Evolutionary conservation across 495 filamentous ascomycete genomes (phyloP).

Genomic region (Rusavskia elegans): DNA sequence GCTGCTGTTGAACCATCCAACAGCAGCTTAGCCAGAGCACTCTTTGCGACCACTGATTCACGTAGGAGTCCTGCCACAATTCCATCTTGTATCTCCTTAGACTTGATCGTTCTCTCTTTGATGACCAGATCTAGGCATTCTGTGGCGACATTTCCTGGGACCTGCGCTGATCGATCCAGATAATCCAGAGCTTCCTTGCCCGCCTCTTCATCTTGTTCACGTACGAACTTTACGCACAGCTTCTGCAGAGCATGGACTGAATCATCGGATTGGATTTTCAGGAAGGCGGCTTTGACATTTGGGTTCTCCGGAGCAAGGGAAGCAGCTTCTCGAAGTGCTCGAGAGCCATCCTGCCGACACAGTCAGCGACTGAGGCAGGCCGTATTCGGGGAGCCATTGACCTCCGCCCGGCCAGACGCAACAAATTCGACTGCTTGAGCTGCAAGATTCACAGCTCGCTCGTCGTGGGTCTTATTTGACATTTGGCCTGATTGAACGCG

Average conservation of each 20-base stretch:
- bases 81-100: conserved; percentile 33
- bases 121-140: conserved; percentile 40
- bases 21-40: conserved; percentile 33
- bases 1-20: conserved; percentile 31
- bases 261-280: conserved; percentile 33
- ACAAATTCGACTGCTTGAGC: conserved; percentile 33
- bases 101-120: conserved; percentile 22
- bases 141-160: conserved; percentile 34
- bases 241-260: conserved; percentile 30
- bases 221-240: conserved; percentile 37
- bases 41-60: conserved; percentile 37
- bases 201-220: conserved; percentile 32
- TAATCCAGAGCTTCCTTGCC: conserved; percentile 41
- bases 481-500: conserved; percentile 14
- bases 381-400: conserved; percentile 11
- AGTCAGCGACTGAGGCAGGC: conserved; percentile 7
- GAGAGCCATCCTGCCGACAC: conserved; percentile 33
- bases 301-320: conserved; percentile 41
- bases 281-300: conserved; percentile 34
- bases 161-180: conserved; percentile 34
- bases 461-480: conserved; percentile 30
- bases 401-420: conserved; percentile 33
- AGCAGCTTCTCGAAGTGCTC: conserved; percentile 45
- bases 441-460: conserved; percentile 32
- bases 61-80: conserved; percentile 44